Base-by-base conservation (phyloP, 257 asterid species). In the Leptodermis oblonga region DNA sequence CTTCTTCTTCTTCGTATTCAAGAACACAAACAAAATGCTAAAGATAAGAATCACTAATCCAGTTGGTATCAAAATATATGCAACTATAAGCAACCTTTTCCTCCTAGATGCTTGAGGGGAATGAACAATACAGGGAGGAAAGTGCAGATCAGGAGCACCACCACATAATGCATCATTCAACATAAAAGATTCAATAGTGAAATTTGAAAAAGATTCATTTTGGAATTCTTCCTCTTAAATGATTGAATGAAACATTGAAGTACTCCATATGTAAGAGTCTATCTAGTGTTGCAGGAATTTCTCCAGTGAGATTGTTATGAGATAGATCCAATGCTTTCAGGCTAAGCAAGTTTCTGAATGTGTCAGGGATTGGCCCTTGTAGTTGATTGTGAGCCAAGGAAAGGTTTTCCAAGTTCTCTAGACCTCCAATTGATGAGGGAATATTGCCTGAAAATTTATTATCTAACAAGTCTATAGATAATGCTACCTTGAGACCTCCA, bases 111-210 rank as follows among this genome's bases (percentile, higher is more conserved):
- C 15, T 15, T 17, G 4, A 15, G 12, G 43, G 5, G 67, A 42
- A 36, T 69, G 0, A 20, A 17, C n/a, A 4, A 11, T 0, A n/a
- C 67, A 69, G 10, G 45, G 58, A 26, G 58, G 46, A 25, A 69
- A 42, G 9, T 43, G 18, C 15, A 70, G 43, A 4, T 28, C 30
- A 4, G 46, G 67, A 28, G 74, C 10, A 20, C 67, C 74, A 5
- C 56, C 74, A 33, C 67, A 70, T 2, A 70, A 43, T 18, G 67
- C 67, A 25, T 28, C 48, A 58, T 56, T 70, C 11, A 67, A 43
- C 34, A 42, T 28, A 17, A 67, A 67, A 31, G 34, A 49, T 17
- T 31, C 46, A 17, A 7, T 26, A 0, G 55, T 69, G 65, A 69
- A 25, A 31, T 69, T 55, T 5, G 10, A 0, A 31, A 69, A 69